Evolutionary conservation across 2,329 filamentous ascomycete species (phyloP).

Genomic region (Exophiala phaeomuriformis): DNA sequence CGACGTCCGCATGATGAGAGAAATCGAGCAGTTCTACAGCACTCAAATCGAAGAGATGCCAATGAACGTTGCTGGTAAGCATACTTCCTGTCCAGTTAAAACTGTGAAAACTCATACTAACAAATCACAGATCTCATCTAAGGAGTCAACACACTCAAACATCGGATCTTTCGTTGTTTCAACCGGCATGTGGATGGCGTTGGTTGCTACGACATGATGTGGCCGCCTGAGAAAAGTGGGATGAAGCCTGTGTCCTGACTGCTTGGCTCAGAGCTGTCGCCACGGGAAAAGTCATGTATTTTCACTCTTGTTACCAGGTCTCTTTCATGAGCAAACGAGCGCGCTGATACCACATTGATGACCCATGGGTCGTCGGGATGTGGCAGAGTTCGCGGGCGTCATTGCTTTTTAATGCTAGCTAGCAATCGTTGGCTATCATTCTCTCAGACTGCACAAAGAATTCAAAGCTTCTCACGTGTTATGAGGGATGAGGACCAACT

Average conservation of each 20-base stretch:
- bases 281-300: slow-evolving; percentile 23
- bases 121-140: slow-evolving; percentile 30
- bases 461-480: slow-evolving; percentile 22
- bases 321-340: slow-evolving; percentile 20
- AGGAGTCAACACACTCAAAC: slow-evolving; percentile 5
- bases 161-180: slow-evolving; percentile 11
- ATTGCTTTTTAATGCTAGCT: slow-evolving; percentile 21
- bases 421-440: slow-evolving; percentile 24
- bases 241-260: slow-evolving; percentile 28
- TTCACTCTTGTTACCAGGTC: slow-evolving; percentile 10
- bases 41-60: slow-evolving; percentile 99
- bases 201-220: slow-evolving; percentile 22
- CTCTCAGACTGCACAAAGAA: slow-evolving; percentile 21
- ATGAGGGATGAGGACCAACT: slow-evolving; percentile 22
- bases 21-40: slow-evolving; percentile 99
- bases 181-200: slow-evolving; percentile 27
- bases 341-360: slow-evolving; percentile 20
- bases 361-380: slow-evolving; percentile 12
- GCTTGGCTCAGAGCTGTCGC: slow-evolving; percentile 27
- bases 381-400: slow-evolving; percentile 21
- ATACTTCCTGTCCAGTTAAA: slow-evolving; percentile 9
- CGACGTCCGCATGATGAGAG: slow-evolving; percentile 98
- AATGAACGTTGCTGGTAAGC: slow-evolving; percentile 70
- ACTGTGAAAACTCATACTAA: slow-evolving; percentile 10
- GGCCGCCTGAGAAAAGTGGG: slow-evolving; percentile 28